Percentiles rank a stretch among this genome's conserved stretches.
Evolutionary conservation across 345 rosid species (phyloP).

Genomic region (Ricinus communis): DNA sequence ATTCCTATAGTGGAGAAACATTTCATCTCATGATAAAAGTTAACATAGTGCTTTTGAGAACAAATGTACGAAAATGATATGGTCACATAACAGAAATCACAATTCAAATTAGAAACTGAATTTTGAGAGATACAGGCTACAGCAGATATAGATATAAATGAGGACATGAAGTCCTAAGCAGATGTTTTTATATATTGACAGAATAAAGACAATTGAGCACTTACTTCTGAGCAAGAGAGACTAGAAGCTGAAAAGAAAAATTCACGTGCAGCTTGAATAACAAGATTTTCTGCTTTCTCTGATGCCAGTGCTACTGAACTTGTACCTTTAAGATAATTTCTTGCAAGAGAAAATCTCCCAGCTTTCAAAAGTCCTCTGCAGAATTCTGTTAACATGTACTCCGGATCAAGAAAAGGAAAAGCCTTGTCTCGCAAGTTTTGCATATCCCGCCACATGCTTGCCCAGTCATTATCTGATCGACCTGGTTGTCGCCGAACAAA

Average conservation of each 20-base stretch:
- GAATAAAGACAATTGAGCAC: slow-evolving; percentile 17
- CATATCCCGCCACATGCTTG: slow-evolving; percentile 96
- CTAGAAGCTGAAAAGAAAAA: slow-evolving; percentile 94
- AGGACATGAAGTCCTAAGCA: not conserved
- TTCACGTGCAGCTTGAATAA: slow-evolving; percentile 90
- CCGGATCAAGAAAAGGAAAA: slow-evolving; percentile 83
- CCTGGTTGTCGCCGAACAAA: slow-evolving; percentile 81
- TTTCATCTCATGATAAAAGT: not conserved
- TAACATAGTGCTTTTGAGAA: not conserved
- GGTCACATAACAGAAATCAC: not conserved
- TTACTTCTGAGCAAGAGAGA: slow-evolving; percentile 84
- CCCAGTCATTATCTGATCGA: slow-evolving; percentile 95
- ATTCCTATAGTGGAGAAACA: not conserved
- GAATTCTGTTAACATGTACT: slow-evolving; percentile 84
- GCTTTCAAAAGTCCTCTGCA: slow-evolving; percentile 96
- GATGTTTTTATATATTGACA: slow-evolving; percentile 13
- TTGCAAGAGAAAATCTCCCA: slow-evolving; percentile 94
- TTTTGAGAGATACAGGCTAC: not conserved
- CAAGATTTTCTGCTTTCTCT: slow-evolving; percentile 90
- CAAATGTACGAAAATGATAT: not conserved
- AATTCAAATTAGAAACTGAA: not conserved
- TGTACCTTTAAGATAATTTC: slow-evolving; percentile 91
- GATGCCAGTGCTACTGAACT: slow-evolving; percentile 71
- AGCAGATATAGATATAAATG: not conserved
- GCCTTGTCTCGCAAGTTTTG: slow-evolving; percentile 79